A percentile compares a stretch with the other conserved stretches of the same genome.
These are phyloP conservation scores for Helotiales sp. DNA, from an alignment of 2,329 filamentous ascomycete genomes.

Conservation along the genomic window DNA sequence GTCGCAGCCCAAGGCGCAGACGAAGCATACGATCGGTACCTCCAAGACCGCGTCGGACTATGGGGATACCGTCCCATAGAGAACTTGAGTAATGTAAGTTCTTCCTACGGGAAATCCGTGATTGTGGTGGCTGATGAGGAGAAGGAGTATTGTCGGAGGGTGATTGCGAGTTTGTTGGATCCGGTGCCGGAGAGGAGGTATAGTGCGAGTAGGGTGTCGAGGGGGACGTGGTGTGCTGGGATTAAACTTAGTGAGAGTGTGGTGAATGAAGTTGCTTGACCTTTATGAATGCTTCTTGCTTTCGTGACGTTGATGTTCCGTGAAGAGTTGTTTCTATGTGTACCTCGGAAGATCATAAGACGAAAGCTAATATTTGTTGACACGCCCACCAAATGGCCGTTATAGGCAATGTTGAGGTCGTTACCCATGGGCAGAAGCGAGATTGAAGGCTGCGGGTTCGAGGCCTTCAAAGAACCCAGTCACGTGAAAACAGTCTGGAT, in stretches of 20 bases:
- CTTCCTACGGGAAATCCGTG: not conserved
- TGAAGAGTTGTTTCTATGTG: too few relatives aligned
- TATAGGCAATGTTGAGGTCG: too few relatives aligned
- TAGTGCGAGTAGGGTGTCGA: not conserved
- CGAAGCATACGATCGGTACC: conserved; percentile 9
- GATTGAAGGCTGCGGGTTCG: too few relatives aligned
- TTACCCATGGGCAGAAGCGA: too few relatives aligned
- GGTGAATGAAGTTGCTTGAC: not conserved
- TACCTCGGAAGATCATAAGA: too few relatives aligned
- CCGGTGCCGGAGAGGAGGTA: not conserved
- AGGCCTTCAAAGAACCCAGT: too few relatives aligned
- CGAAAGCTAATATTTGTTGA: too few relatives aligned
- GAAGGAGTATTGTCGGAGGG: conserved; percentile 1
- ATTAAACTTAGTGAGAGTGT: not conserved
- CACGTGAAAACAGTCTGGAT: too few relatives aligned
- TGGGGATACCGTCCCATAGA: conserved; percentile 13
- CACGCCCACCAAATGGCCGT: too few relatives aligned
- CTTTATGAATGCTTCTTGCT: too few relatives aligned
- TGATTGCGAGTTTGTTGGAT: not conserved
- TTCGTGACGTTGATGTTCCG: too few relatives aligned
- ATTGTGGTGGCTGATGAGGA: not conserved
- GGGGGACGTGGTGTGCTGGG: not conserved
- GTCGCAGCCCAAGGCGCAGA: conserved; percentile 10
- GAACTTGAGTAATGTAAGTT: conserved; percentile 9
- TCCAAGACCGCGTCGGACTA: conserved; percentile 1